phyloP scores from a whole-genome alignment of 176 grass and related monocot genomes.

The maize (Zea mays) region Zm-B73-REFERENCE-NAM-5.0 NC_050096.1:226219001-226219500 shows the following conservation, averaged over 20 bases:
- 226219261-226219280: not conserved
- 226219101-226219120: too few species aligned
- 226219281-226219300: constrained; percentile 8
- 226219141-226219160: not conserved
- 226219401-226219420: too few species aligned
- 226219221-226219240: not conserved
- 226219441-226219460: constrained; percentile 17
- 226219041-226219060: constrained; percentile 15
- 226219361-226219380: too few species aligned
- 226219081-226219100: not conserved
- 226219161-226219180: not conserved
- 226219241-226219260: not conserved
- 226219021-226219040: not conserved
- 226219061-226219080: not conserved
- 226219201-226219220: not conserved
- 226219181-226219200: not conserved
- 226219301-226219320: not conserved
- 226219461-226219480: not conserved
- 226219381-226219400: too few species aligned
- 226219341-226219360: too few species aligned
- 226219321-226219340: too few species aligned
- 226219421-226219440: not conserved
- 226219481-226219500: not conserved
- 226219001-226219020: constrained; percentile 6
- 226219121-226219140: not conserved